Percentiles rank a stretch among this genome's conserved stretches.
phyloP scores from a whole-genome alignment of 2,329 filamentous ascomycete species.

The Penicillium polonicum region DNA sequence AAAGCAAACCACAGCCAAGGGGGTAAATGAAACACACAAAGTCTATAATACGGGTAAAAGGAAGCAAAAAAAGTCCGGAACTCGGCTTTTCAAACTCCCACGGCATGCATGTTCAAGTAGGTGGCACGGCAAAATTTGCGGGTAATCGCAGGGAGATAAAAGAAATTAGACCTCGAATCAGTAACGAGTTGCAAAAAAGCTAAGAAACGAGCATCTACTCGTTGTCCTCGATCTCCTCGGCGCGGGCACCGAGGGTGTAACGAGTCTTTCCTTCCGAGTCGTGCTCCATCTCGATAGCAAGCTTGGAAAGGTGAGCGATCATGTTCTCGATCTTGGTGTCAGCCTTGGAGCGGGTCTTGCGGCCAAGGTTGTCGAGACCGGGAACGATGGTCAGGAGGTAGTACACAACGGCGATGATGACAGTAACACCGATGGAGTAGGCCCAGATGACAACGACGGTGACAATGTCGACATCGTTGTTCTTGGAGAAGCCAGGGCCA shows the following conservation, averaged over 20 bases:
- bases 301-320: constrained; percentile 52
- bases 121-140: constrained; percentile 31
- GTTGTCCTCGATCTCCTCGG: constrained; percentile 46
- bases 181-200: constrained; percentile 35
- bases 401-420: constrained; percentile 55
- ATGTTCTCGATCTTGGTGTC: constrained; percentile 57
- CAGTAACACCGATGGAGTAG: constrained; percentile 54
- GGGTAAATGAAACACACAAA: constrained; percentile 33
- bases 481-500: constrained; percentile 36
- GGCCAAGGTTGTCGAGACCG: constrained; percentile 52
- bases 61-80: constrained; percentile 17
- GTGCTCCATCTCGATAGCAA: constrained; percentile 52
- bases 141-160: constrained; percentile 14
- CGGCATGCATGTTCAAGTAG: constrained; percentile 29
- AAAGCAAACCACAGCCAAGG: constrained; percentile 29
- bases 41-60: constrained; percentile 40
- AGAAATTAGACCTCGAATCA: constrained; percentile 31
- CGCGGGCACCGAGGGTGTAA: constrained; percentile 44
- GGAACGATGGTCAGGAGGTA: constrained; percentile 48
- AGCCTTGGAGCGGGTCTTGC: constrained; percentile 51
- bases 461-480: constrained; percentile 59
- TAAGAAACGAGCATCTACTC: constrained; percentile 38
- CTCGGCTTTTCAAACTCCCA: constrained; percentile 18
- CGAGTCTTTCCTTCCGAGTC: constrained; percentile 48
- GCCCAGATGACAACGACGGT: constrained; percentile 54